phyloP scores from a whole-genome alignment of 1,284 basidiomycete genomes.

The Stereum hirsutum region DNA sequence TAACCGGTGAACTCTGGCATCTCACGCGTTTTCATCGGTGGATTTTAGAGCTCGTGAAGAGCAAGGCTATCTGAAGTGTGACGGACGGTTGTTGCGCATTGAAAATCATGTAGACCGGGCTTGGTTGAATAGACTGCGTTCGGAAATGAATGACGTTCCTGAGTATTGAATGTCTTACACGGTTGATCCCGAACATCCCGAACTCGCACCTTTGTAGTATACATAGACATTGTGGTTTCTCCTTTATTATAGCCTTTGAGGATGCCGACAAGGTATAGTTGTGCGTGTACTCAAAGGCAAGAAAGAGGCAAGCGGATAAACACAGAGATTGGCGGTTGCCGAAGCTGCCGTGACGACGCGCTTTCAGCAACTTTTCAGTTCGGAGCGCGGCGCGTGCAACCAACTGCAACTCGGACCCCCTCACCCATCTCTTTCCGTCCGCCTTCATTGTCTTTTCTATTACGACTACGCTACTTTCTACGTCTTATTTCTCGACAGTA shows the following conservation, averaged over 20 bases:
- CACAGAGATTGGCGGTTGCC: no score
- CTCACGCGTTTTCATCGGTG: constrained; percentile 4
- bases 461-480: neutral
- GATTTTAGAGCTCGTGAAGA: constrained; percentile 61
- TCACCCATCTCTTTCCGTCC: neutral
- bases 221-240: no score
- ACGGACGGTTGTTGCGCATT: constrained; percentile 6
- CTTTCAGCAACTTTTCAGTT: no score
- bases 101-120: constrained; percentile 9
- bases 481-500: neutral
- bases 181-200: no score
- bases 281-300: no score
- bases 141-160: neutral
- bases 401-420: neutral
- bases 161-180: neutral
- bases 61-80: constrained; percentile 61
- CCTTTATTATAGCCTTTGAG: no score
- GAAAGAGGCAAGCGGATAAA: no score
- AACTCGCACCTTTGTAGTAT: no score
- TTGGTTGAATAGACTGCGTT: constrained; percentile 7
- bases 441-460: constrained; percentile 1
- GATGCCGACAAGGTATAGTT: no score
- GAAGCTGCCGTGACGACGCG: constrained; percentile 12
- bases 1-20: constrained; percentile 9
- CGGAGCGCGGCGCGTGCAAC: neutral